Percentiles rank a stretch among this genome's conserved stretches.
These are phyloP conservation scores for Raphidocelis subcapitata DNA, from an alignment of 139 green algal species.

Conservation along the genomic window DNA sequence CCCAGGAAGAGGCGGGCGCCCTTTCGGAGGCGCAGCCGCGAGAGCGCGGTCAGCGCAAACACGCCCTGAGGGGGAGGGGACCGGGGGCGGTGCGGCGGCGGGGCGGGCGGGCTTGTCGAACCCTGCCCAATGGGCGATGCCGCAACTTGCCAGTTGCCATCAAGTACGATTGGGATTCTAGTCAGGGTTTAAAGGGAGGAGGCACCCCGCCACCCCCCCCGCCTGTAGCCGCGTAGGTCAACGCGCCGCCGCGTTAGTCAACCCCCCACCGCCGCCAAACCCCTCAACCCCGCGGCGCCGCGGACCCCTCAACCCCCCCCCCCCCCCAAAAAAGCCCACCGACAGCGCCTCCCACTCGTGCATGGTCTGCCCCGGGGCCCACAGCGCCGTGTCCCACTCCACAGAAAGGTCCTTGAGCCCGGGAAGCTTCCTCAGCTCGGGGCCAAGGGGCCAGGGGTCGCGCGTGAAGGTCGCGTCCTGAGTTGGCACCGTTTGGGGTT, in stretches of 20 bases:
- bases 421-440: conserved; percentile 8
- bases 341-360: conserved; percentile 26
- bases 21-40: conserved; percentile 3
- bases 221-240: background rate
- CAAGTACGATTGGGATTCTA: background rate
- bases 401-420: background rate
- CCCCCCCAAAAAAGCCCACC: too few species aligned
- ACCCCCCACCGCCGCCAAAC: too few species aligned
- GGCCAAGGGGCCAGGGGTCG: conserved; percentile 10
- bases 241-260: too few species aligned
- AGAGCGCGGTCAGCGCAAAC: conserved; percentile 1
- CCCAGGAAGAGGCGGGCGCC: conserved; percentile 19
- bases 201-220: background rate
- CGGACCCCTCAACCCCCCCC: too few species aligned
- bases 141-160: background rate
- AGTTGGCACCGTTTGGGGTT: background rate
- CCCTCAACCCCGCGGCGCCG: too few species aligned
- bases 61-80: conserved; percentile 2
- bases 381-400: conserved; percentile 21
- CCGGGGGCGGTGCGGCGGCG: background rate
- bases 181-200: background rate
- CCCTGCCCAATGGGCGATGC: background rate
- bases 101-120: too few species aligned
- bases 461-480: conserved; percentile 17
- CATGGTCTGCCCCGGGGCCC: conserved; percentile 25